These are phyloP conservation scores for Pichia scutulata DNA, from an alignment of 805 yeast species.

Conservation along the genomic window DNA sequence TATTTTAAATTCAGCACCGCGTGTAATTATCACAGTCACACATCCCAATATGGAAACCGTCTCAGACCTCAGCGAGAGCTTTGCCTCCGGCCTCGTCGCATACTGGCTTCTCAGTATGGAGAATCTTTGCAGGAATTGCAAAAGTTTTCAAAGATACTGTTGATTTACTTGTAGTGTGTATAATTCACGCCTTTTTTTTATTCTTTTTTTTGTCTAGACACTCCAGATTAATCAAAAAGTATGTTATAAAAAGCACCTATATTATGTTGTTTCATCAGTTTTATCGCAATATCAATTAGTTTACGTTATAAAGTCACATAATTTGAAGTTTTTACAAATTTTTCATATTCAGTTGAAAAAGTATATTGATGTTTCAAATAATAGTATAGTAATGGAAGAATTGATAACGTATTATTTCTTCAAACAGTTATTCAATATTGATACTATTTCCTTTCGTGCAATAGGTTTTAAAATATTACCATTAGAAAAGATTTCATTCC, in stretches of 20 bases:
- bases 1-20: background rate
- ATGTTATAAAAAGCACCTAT: background rate
- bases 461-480: background rate
- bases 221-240: slow-evolving; percentile 1
- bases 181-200: background rate
- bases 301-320: background rate
- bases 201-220: background rate
- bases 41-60: background rate
- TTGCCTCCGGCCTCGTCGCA: background rate
- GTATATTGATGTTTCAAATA: background rate
- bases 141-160: background rate
- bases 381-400: too few species aligned
- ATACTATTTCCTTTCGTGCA: background rate
- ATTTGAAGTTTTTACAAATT: background rate
- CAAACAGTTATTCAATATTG: background rate
- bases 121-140: background rate
- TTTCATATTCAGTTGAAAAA: background rate
- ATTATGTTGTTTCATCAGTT: background rate
- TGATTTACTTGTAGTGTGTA: background rate
- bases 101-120: background rate
- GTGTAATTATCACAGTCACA: background rate
- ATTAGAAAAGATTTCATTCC: background rate
- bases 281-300: background rate
- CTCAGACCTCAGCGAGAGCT: background rate
- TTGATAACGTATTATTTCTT: too few species aligned